Conservation (phyloP, 306 rosid species). For the Acmispon strigosus region DNA sequence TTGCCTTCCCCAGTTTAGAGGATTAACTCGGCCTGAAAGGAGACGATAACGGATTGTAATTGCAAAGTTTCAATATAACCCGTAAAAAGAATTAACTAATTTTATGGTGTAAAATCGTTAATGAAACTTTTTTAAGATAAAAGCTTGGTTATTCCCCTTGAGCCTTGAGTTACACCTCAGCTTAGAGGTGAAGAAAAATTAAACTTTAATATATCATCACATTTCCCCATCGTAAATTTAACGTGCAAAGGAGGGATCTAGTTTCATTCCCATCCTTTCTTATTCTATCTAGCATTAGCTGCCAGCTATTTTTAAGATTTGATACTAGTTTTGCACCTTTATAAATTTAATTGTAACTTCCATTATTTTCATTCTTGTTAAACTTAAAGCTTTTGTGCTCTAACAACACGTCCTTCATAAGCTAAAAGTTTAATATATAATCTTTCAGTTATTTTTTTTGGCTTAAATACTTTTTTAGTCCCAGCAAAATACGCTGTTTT, state of each 20-base stretch:
- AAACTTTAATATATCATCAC: background rate
- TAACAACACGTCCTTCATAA: background rate
- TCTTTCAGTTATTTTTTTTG: background rate
- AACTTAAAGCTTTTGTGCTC: background rate
- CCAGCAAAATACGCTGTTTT: too few relatives aligned
- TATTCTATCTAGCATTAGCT: background rate
- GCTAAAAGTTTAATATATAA: background rate
- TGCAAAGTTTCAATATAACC: background rate
- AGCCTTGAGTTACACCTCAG: background rate
- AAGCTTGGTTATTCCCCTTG: background rate
- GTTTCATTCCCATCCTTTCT: background rate
- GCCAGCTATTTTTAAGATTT: slow-evolving; percentile 13
- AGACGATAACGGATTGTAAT: background rate
- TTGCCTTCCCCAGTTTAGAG: background rate
- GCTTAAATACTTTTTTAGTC: too few relatives aligned
- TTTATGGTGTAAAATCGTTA: background rate
- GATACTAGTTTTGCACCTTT: slow-evolving; percentile 6
- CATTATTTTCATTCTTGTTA: background rate
- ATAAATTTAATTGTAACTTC: background rate
- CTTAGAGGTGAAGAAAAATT: background rate
- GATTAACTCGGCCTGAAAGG: background rate
- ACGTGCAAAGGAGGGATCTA: background rate
- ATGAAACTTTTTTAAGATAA: background rate
- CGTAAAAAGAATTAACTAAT: background rate
- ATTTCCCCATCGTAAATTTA: background rate